These are phyloP conservation scores for Zizania palustris DNA, from an alignment of 202 grass and related monocot species.

Conservation along the genomic window DNA sequence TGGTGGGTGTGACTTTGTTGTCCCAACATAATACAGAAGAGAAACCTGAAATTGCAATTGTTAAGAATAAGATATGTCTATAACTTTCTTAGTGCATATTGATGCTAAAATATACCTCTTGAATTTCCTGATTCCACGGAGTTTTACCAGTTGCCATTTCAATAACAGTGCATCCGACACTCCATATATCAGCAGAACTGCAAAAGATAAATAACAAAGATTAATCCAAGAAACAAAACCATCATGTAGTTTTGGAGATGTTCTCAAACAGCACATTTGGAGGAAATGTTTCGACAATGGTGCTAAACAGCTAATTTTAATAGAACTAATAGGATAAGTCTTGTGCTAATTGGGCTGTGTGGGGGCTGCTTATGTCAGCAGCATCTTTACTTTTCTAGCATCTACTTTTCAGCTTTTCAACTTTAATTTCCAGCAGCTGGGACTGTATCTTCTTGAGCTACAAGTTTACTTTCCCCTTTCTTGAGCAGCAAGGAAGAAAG, in stretches of 20 bases:
- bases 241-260: background rate
- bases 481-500: too few species aligned
- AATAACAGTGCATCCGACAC: slow-evolving; percentile 95
- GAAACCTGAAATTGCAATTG: slow-evolving; percentile 64
- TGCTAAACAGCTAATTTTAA: background rate
- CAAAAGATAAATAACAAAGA: slow-evolving; percentile 34
- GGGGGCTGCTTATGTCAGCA: too few species aligned
- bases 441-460: too few species aligned
- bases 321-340: too few species aligned
- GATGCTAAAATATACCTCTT: slow-evolving; percentile 59
- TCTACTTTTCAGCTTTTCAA: too few species aligned
- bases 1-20: slow-evolving; percentile 91
- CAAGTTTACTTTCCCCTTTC: too few species aligned
- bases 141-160: slow-evolving; percentile 96
- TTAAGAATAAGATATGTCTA: slow-evolving; percentile 26
- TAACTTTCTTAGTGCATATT: background rate
- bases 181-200: slow-evolving; percentile 96
- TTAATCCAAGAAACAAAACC: slow-evolving; percentile 20
- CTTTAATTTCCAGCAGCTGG: too few species aligned
- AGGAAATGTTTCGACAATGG: background rate
- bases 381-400: too few species aligned
- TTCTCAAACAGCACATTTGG: background rate
- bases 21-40: slow-evolving; percentile 90
- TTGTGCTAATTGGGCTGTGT: too few species aligned
- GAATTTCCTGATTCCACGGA: slow-evolving; percentile 87